These are phyloP conservation scores for Scenedesmus sp. DNA, from an alignment of 163 green algal species.

Conservation along the genomic window DNA sequence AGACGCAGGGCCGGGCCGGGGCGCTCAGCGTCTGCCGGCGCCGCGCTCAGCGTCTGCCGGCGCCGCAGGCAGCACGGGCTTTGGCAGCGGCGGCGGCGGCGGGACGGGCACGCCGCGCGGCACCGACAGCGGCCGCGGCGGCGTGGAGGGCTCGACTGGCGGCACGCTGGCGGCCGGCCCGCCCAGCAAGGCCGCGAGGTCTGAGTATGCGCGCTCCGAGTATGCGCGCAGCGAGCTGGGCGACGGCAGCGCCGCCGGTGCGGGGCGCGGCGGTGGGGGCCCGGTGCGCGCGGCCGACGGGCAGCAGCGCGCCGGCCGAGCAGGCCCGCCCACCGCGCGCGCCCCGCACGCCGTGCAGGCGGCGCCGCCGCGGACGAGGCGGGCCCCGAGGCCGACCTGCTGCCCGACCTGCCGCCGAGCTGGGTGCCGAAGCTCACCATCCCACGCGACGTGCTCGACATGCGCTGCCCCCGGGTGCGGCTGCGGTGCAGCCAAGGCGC, in stretches of 20 bases:
- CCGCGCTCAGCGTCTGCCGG: too few relatives aligned
- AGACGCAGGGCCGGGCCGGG: too few relatives aligned
- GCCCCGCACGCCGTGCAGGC: too few relatives aligned
- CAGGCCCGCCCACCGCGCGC: too few relatives aligned
- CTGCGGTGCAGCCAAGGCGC: too few relatives aligned
- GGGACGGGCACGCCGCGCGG: conserved; percentile 8
- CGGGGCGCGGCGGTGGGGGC: too few relatives aligned
- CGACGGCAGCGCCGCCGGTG: conserved; percentile 19
- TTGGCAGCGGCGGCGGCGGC: background rate
- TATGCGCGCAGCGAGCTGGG: conserved; percentile 32
- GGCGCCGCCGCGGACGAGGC: conserved; percentile 15
- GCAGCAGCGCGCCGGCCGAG: too few relatives aligned
- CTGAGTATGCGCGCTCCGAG: conserved; percentile 43
- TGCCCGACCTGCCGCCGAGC: conserved; percentile 75
- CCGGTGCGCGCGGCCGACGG: too few relatives aligned
- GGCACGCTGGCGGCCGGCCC: conserved; percentile 4
- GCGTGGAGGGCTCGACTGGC: background rate
- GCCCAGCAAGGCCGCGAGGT: conserved; percentile 23
- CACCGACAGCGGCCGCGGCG: background rate
- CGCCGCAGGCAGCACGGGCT: too few relatives aligned
- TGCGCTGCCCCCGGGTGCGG: conserved; percentile 74
- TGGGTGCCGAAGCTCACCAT: conserved; percentile 83
- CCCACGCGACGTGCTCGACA: conserved; percentile 81
- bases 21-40: too few relatives aligned
- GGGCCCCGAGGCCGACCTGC: conserved; percentile 32